Conservation (phyloP, 495 filamentous ascomycete genomes). For the Diplogelasinospora grovesii region DNA sequence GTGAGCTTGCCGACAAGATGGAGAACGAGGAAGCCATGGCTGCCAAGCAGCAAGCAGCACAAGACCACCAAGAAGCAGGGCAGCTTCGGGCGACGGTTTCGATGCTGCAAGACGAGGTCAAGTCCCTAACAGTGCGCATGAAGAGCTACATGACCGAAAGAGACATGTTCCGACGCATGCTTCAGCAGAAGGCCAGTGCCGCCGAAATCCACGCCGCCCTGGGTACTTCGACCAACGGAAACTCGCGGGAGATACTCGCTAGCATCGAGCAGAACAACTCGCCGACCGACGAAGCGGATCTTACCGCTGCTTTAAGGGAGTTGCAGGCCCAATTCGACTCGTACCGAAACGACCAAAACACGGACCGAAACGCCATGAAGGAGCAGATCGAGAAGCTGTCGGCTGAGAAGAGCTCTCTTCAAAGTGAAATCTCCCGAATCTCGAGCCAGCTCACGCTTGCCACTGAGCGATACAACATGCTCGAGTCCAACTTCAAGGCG, state of each 20-base stretch:
- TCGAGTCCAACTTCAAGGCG: conserved; percentile 80
- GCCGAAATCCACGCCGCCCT: conserved; percentile 58
- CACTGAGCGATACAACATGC: conserved; percentile 76
- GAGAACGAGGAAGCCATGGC: conserved; percentile 78
- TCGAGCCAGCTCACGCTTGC: conserved; percentile 76
- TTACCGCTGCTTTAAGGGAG: conserved; percentile 58
- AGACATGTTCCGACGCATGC: conserved; percentile 93
- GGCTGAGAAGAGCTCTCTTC: conserved; percentile 69
- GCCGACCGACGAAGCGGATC: conserved; percentile 35
- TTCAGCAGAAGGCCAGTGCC: conserved; percentile 58
- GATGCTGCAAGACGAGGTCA: conserved; percentile 60
- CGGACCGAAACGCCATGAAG: conserved; percentile 71
- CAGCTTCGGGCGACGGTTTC: conserved; percentile 59
- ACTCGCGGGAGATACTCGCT: conserved; percentile 38
- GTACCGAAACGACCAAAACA: conserved; percentile 75
- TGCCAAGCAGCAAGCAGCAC: conserved; percentile 59
- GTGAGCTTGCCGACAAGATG: conserved; percentile 80
- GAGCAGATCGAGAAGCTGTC: conserved; percentile 80
- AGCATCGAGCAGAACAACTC: conserved; percentile 44
- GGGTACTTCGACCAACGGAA: conserved; percentile 53
- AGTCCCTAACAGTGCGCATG: conserved; percentile 67
- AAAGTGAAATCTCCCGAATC: conserved; percentile 69
- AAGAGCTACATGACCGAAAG: conserved; percentile 92
- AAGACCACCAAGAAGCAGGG: conserved; percentile 67
- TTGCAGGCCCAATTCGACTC: conserved; percentile 85